Conservation (phyloP, 139 green algal genomes). For the Asterochloris sp. region DNA sequence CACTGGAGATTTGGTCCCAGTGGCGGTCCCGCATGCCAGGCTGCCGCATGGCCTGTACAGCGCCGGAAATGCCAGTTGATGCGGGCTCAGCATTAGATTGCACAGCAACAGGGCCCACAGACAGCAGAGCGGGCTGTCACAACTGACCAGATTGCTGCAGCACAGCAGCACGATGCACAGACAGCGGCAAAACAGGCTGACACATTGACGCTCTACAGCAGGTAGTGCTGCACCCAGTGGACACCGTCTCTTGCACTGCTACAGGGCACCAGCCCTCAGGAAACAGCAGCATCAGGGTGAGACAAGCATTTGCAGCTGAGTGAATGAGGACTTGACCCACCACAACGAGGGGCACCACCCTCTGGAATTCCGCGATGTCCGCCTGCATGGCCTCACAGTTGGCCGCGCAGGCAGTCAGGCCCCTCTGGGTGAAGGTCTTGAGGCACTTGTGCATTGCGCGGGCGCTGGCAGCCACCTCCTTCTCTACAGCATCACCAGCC, state of each 20-base stretch:
- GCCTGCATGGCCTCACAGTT: conserved; percentile 31
- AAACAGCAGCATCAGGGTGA: too few relatives aligned
- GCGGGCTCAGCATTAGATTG: not conserved
- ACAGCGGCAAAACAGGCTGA: too few relatives aligned
- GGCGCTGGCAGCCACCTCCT: conserved; percentile 3
- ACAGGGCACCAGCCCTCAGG: too few relatives aligned
- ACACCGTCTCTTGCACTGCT: too few relatives aligned
- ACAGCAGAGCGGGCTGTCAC: too few relatives aligned
- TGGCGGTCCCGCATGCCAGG: conserved; percentile 45
- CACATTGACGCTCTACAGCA: too few relatives aligned
- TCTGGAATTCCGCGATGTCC: conserved; percentile 68
- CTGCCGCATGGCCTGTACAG: conserved; percentile 33
- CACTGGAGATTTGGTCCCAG: conserved; percentile 48
- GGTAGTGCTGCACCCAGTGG: too few relatives aligned
- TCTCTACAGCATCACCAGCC: conserved; percentile 9
- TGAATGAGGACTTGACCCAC: not conserved
- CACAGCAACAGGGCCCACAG: too few relatives aligned
- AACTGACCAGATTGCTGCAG: too few relatives aligned
- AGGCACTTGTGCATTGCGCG: conserved; percentile 36
- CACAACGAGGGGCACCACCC: conserved; percentile 35
- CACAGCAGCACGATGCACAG: too few relatives aligned
- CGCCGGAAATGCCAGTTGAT: too few relatives aligned
- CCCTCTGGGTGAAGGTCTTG: conserved; percentile 14
- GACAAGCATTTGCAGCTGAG: too few relatives aligned
- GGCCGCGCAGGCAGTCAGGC: conserved; percentile 3